A percentile compares a stretch with the other conserved stretches of the same genome.
Evolutionary conservation across 1,139 yeast genomes (phyloP).

Genomic region (Diutina ranongensis): DNA sequence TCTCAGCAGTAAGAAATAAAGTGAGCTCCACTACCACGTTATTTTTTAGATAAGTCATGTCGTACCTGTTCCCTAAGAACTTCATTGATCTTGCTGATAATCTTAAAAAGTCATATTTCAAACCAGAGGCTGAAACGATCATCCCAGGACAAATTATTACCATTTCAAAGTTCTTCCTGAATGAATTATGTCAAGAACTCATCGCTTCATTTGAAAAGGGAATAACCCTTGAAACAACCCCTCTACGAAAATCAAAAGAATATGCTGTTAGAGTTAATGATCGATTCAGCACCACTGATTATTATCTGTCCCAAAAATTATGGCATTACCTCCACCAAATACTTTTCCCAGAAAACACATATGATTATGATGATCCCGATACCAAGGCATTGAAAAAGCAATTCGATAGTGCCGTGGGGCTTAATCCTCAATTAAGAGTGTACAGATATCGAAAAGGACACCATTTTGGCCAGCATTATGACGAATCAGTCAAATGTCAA

Average conservation of each 20-base stretch:
- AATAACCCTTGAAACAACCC: constrained; percentile 35
- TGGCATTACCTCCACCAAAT: constrained; percentile 33
- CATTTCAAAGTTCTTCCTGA: constrained; percentile 32
- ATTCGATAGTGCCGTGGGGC: constrained; percentile 33
- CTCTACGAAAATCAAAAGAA: constrained; percentile 34
- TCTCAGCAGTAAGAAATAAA: too few species aligned
- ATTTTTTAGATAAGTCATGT: too few species aligned
- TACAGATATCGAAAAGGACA: constrained; percentile 50
- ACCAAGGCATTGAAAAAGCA: constrained; percentile 14
- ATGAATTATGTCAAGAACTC: constrained; percentile 32
- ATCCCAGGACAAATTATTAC: constrained; percentile 34
- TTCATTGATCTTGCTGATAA: constrained; percentile 15
- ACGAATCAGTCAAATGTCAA: constrained; percentile 38
- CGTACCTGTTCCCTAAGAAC: constrained; percentile 19
- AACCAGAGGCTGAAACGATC: constrained; percentile 23
- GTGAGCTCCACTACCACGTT: too few species aligned
- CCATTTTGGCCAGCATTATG: constrained; percentile 53
- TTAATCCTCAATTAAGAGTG: constrained; percentile 46
- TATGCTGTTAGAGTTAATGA: constrained; percentile 56
- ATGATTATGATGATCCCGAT: constrained; percentile 20
- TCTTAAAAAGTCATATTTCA: constrained; percentile 18
- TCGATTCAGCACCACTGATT: constrained; percentile 32
- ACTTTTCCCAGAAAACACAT: constrained; percentile 19
- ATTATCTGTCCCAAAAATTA: constrained; percentile 24
- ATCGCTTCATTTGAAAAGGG: constrained; percentile 23